Evolutionary conservation across 805 yeast species (phyloP), one percentile per base, ranked within the genome.

Genomic region (Schizosaccharomyces cryophilus): DNA sequence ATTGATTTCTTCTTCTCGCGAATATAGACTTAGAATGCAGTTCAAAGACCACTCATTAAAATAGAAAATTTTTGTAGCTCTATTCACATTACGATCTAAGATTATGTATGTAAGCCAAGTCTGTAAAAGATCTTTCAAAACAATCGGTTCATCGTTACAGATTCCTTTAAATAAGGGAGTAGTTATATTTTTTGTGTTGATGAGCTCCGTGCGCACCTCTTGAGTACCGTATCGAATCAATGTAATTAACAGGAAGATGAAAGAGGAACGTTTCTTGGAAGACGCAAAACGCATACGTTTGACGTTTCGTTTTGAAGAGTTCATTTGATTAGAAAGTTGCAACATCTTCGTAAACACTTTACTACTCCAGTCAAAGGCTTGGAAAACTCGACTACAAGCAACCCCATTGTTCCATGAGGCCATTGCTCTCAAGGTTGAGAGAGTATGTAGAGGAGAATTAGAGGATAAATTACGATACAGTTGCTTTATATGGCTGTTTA

Each of bases 11-110:
- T 70, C 69, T 11, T 73, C 72, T 15, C 81, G 61, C 59, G 74
- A 73, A 60, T 76, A 81, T 2, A 87, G 69, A 3, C 78, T 74
- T 42, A 80, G 78, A 38, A 87, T 65, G 61, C 80, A 80, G 31
- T 76, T 75, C 62, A 87, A 67, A 26, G 83, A 79, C 75, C 84
- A 79, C 67, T 89, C 96, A 66, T 86, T 87, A 66, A 90, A 77
- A 17, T 88, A 77, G 63, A 80, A 80, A 63, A 87, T 78, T 68
- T 88, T 89, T 0, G 87, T 78, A 63, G 82, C 73, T 66, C 81
- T 83, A 65, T 80, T 80, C 68, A 81, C 84, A 13, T 77, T 71
- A 2, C 73, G 66, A 65, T 89, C 96, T 31, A 72, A 69, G 42
- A 87, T 67, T 2, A 89, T 76, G 26, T 73, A 72, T 6, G 60